These are phyloP conservation scores for Canavalia ensiformis DNA, from an alignment of 306 rosid species.

Conservation along the genomic window DNA sequence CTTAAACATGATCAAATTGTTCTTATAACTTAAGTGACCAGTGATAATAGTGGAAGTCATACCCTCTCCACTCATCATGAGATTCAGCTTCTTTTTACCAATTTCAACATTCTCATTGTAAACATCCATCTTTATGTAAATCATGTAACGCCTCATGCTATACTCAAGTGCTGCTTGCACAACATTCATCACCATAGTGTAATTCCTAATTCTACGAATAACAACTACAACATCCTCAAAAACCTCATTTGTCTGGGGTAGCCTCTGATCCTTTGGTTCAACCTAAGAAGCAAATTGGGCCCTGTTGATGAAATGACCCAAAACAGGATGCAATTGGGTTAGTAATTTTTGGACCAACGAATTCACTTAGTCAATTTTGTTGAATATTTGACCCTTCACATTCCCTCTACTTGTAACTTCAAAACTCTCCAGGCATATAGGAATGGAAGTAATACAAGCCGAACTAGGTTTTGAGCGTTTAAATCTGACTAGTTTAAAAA, in stretches of 20 bases:
- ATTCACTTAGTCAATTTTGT: conserved; percentile 52
- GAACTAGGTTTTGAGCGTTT: too few relatives aligned
- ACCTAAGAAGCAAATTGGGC: conserved; percentile 64
- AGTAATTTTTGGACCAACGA: conserved; percentile 58
- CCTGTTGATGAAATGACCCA: not conserved
- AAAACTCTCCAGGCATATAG: conserved; percentile 75
- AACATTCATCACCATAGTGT: conserved; percentile 65
- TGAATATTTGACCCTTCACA: conserved; percentile 49
- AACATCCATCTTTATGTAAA: conserved; percentile 69
- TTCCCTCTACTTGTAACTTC: conserved; percentile 58
- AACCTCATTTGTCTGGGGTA: conserved; percentile 46
- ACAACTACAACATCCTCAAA: conserved; percentile 63
- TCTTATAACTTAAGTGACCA: conserved; percentile 52
- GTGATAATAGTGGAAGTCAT: conserved; percentile 65
- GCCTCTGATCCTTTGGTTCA: conserved; percentile 50
- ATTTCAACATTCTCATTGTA: conserved; percentile 72
- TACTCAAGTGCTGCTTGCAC: conserved; percentile 68
- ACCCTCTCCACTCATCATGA: conserved; percentile 81
- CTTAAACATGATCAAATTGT: conserved; percentile 67
- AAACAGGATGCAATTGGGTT: conserved; percentile 54
- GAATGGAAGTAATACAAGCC: too few relatives aligned
- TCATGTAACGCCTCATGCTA: conserved; percentile 67
- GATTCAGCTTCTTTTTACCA: conserved; percentile 77
- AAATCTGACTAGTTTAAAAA: too few relatives aligned
- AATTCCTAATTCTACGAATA: conserved; percentile 68